Base-by-base conservation (phyloP, 2,329 filamentous ascomycete genomes). In the Fonsecaea monophora region DNA sequence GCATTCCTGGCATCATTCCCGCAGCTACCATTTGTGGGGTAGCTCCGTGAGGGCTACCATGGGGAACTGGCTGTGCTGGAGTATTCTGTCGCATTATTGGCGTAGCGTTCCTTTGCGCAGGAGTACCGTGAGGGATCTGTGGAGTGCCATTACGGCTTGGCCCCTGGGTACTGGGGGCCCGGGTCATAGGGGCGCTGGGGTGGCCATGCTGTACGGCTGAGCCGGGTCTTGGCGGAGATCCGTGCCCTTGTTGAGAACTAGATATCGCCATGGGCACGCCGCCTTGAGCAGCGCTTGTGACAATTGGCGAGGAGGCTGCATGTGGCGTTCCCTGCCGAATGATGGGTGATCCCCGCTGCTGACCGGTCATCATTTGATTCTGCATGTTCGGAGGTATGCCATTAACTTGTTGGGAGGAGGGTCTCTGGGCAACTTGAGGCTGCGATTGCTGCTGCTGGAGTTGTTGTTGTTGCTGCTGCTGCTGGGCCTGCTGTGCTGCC, bases 371-470 rank as follows among this genome's bases (percentile, higher is more conserved):
- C 30, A 76, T 74, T 53, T 78, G 77, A 32, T 77, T 75, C 38
- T 77, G 76, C 62, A 68, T 80, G 69, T 73, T 83, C 10, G 71
- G 78, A 56, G 78, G 76, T 76, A 85, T 80, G 54, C 79, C 78
- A 73, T 87, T 86, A 32, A 84, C 79, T 58, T 85, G 84, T 69
- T 84, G 83, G 40, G 81, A 82, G 69, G 76, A 75, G 38, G 77
- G 77, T 40, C 78, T 76, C 66, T 80, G 74, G 66, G 77, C 76
- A 60, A 77, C 76, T 72, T 82, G 77, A 60, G 72, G 75, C 71
- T 82, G 81, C 18, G 78, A 79, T 70, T 78, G 81, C 35, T 70
- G 68, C 32, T 66, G 55, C 35, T 37, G 53, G 34, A 69, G 68
- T 58, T 70, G 68, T 18, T 68, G 68, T 48, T 48, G 45, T 42